phyloP scores from a whole-genome alignment of 2,329 filamentous ascomycete species.

The Rachicladosporium sp. region DNA sequence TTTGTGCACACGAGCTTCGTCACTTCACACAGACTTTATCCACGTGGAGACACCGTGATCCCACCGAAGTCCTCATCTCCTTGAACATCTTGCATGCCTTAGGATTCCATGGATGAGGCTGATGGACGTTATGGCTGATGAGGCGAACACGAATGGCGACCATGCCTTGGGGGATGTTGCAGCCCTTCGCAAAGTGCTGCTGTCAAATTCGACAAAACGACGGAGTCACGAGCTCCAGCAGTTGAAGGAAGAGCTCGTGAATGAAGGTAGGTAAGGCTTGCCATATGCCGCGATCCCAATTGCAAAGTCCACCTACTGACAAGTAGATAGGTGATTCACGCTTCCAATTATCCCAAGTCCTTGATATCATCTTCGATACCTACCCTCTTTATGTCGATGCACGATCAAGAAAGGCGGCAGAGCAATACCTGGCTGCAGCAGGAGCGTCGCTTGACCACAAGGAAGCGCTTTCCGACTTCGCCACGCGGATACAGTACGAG shows the following conservation, averaged over 20 bases:
- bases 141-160: conserved; percentile 12
- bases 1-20: too few species aligned
- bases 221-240: conserved; percentile 32
- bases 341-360: conserved; percentile 19
- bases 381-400: conserved; percentile 81
- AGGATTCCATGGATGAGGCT: too few species aligned
- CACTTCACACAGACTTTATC: too few species aligned
- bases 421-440: conserved; percentile 62
- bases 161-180: conserved; percentile 11
- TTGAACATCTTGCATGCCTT: too few species aligned
- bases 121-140: conserved; percentile 11
- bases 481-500: conserved; percentile 58
- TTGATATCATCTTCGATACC: conserved; percentile 71
- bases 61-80: too few species aligned
- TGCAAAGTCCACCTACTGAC: neutral
- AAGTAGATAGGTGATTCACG: conserved; percentile 2
- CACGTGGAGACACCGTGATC: too few species aligned
- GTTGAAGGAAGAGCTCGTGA: conserved; percentile 31
- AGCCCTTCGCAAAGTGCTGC: conserved; percentile 26
- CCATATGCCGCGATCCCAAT: conserved; percentile 2
- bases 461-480: conserved; percentile 48
- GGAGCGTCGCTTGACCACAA: conserved; percentile 48
- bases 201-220: conserved; percentile 37
- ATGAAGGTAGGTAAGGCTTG: conserved; percentile 27
- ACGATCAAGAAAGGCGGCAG: conserved; percentile 68